A percentile compares a stretch with the other conserved stretches of the same genome.
phyloP scores from a whole-genome alignment of 768 basidiomycete genomes.

The Mycena epipterygia region DNA sequence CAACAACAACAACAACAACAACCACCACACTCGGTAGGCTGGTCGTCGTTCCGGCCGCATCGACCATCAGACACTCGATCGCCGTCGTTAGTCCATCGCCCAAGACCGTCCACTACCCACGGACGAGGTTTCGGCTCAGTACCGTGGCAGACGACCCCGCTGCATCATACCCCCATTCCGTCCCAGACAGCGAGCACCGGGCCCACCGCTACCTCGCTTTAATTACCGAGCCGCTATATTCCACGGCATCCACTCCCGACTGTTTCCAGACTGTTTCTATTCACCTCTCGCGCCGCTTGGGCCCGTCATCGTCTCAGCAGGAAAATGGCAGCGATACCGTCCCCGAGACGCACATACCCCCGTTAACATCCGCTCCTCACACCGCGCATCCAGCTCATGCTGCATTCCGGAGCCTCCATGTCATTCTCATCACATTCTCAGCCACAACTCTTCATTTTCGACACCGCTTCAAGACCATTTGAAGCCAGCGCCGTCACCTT shows the following conservation, averaged over 20 bases:
- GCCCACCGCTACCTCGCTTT: background rate
- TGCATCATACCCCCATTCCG: background rate
- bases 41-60: background rate
- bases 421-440: slow-evolving; percentile 1
- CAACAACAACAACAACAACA: slow-evolving; percentile 2
- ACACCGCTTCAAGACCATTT: slow-evolving; percentile 9
- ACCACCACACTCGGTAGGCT: background rate
- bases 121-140: background rate
- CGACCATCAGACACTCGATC: background rate
- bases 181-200: background rate
- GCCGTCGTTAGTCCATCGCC: background rate
- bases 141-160: background rate
- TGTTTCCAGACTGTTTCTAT: background rate
- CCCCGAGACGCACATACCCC: no score
- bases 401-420: background rate
- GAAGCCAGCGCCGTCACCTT: background rate
- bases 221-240: background rate
- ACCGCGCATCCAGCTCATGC: background rate
- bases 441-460: background rate
- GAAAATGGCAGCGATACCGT: background rate
- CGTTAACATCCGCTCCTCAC: background rate
- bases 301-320: background rate
- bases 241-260: background rate
- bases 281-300: background rate
- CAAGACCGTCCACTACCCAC: background rate